Percentiles rank a stretch among this genome's conserved stretches.
Evolutionary conservation across 495 filamentous ascomycete species (phyloP).

Genomic region (Gamarada debralockiae): DNA sequence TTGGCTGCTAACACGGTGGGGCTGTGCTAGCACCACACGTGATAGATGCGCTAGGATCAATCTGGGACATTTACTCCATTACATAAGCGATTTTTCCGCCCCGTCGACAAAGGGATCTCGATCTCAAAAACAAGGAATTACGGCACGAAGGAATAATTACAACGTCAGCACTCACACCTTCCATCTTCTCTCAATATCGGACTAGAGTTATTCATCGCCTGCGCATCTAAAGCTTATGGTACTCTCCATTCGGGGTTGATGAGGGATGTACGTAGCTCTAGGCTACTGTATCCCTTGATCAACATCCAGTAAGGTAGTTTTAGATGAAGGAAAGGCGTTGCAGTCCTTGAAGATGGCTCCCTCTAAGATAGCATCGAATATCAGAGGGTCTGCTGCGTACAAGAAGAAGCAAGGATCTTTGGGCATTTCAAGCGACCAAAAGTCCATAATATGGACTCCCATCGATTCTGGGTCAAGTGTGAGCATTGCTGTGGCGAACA

Average conservation of each 20-base stretch:
- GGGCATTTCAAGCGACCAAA: constrained; percentile 62
- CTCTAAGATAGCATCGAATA: constrained; percentile 57
- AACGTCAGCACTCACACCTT: background rate
- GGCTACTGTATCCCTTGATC: background rate
- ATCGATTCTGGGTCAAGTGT: constrained; percentile 30
- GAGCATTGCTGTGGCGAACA: constrained; percentile 65
- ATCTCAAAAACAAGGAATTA: too few species aligned
- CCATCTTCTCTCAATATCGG: too few species aligned
- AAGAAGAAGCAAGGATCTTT: constrained; percentile 96
- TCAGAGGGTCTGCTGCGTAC: constrained; percentile 71
- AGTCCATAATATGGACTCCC: constrained; percentile 77
- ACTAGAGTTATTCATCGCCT: too few species aligned
- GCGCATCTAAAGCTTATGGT: too few species aligned
- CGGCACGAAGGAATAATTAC: too few species aligned
- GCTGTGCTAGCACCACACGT: too few species aligned
- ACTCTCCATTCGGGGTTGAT: background rate
- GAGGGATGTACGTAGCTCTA: background rate
- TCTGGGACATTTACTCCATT: too few species aligned
- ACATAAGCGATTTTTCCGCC: too few species aligned
- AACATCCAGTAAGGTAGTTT: too few species aligned
- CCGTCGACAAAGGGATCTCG: too few species aligned
- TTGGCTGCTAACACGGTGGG: too few species aligned
- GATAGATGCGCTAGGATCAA: too few species aligned
- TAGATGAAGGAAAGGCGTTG: constrained; percentile 1
- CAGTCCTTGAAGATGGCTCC: constrained; percentile 34